phyloP scores from a whole-genome alignment of 108 stramenopile species.

The Nannochloropsis gaditana region DNA sequence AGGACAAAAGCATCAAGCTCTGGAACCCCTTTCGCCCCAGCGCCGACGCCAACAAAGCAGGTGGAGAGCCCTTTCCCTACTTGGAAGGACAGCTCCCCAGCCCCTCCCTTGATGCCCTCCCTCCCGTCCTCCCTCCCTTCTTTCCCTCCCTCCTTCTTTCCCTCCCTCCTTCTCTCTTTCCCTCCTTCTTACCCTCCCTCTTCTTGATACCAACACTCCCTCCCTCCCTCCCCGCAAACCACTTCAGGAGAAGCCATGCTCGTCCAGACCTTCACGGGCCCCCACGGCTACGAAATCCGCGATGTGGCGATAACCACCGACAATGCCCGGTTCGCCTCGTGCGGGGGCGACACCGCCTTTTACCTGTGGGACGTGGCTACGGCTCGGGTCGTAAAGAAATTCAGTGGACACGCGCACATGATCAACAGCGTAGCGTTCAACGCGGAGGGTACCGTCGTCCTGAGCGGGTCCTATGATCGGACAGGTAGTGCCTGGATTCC shows the following conservation, averaged over 20 bases:
- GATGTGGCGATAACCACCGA: slow-evolving; percentile 49
- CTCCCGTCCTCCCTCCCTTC: neutral
- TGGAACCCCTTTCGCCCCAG: slow-evolving; percentile 31
- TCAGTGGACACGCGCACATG: slow-evolving; percentile 46
- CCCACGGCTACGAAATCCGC: slow-evolving; percentile 50
- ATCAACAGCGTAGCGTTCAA: slow-evolving; percentile 51
- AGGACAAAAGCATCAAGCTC: slow-evolving; percentile 35
- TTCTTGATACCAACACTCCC: too few species aligned
- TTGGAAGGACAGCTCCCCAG: slow-evolving; percentile 8
- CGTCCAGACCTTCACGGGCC: slow-evolving; percentile 50
- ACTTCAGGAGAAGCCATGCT: slow-evolving; percentile 32
- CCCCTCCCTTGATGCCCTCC: neutral
- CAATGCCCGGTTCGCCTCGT: slow-evolving; percentile 51
- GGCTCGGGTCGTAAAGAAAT: slow-evolving; percentile 37
- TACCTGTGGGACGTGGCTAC: slow-evolving; percentile 54
- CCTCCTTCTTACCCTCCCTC: too few species aligned
- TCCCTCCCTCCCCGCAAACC: too few species aligned
- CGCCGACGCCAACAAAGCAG: neutral
- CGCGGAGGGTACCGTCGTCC: slow-evolving; percentile 41
- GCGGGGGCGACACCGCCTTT: slow-evolving; percentile 48
- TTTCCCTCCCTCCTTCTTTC: neutral
- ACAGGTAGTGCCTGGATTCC: neutral
- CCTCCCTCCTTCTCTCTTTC: too few species aligned
- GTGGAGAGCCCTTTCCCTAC: slow-evolving; percentile 12
- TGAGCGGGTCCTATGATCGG: slow-evolving; percentile 53